Percentiles rank a stretch among this genome's conserved stretches.
Conservation (phyloP, 169 alveolate genomes). For the Plasmodium adleri region DNA sequence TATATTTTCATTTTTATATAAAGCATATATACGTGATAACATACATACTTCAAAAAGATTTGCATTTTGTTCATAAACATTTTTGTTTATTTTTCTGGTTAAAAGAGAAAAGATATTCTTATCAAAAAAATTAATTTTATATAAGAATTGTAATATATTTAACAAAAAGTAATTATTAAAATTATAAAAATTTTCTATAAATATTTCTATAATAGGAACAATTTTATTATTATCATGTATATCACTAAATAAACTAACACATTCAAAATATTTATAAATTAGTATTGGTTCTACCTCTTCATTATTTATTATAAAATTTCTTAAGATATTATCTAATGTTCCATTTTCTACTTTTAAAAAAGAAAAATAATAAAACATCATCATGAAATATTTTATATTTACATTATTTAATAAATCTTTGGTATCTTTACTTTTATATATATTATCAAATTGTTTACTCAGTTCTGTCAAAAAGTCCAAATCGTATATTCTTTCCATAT, state of each 20-base stretch:
- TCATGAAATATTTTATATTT: conserved; percentile 32
- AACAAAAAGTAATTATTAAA: conserved; percentile 49
- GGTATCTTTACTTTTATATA: background rate
- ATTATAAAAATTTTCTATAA: conserved; percentile 30
- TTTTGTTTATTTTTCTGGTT: conserved; percentile 55
- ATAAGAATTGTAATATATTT: conserved; percentile 43
- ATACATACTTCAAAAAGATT: conserved; percentile 53
- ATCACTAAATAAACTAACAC: conserved; percentile 21
- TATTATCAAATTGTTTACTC: conserved; percentile 25
- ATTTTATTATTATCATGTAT: conserved; percentile 29
- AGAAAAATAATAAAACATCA: conserved; percentile 64
- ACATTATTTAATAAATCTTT: conserved; percentile 7
- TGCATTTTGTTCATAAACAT: conserved; percentile 58
- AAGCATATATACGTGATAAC: conserved; percentile 48
- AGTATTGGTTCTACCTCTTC: conserved; percentile 41
- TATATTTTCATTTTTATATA: conserved; percentile 60
- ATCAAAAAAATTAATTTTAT: conserved; percentile 27
- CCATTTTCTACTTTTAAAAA: conserved; percentile 44
- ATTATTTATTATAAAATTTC: conserved; percentile 27
- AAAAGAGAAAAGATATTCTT: conserved; percentile 30
- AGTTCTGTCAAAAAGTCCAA: conserved; percentile 38
- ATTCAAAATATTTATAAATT: conserved; percentile 59
- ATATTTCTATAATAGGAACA: conserved; percentile 27
- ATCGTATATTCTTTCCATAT: conserved; percentile 55
- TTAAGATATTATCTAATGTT: conserved; percentile 30